phyloP scores from a whole-genome alignment of 176 grass and related monocot genomes.

The Phragmites australis region DNA sequence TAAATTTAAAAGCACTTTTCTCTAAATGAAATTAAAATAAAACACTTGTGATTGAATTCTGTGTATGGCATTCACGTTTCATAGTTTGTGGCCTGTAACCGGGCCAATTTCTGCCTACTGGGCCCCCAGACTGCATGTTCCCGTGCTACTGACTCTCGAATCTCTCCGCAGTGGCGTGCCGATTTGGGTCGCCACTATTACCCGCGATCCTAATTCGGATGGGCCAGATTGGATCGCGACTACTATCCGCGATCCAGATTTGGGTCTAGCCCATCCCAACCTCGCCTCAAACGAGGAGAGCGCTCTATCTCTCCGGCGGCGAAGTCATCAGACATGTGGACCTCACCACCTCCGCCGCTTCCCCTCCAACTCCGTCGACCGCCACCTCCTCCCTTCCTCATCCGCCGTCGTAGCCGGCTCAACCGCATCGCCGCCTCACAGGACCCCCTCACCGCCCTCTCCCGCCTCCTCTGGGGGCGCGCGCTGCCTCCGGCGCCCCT shows the following conservation, averaged over 20 bases:
- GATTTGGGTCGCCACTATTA: not conserved
- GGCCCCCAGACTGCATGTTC: too few relatives aligned
- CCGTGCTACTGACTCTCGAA: too few relatives aligned
- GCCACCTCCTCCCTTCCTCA: not conserved
- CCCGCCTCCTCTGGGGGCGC: slow-evolving; percentile 58
- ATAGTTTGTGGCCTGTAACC: too few relatives aligned
- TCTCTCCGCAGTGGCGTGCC: too few relatives aligned
- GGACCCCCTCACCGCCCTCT: slow-evolving; percentile 48
- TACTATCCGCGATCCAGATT: not conserved
- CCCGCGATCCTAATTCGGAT: not conserved
- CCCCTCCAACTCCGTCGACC: slow-evolving; percentile 19
- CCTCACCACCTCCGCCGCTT: slow-evolving; percentile 17
- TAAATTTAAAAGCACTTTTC: too few relatives aligned
- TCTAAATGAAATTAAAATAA: too few relatives aligned
- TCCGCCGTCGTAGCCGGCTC: not conserved
- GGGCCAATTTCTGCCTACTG: too few relatives aligned
- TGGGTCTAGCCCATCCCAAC: not conserved
- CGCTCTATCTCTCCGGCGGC: not conserved
- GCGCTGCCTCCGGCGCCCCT: slow-evolving; percentile 57
- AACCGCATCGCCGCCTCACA: slow-evolving; percentile 23
- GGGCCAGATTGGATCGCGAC: too few relatives aligned
- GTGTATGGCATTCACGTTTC: too few relatives aligned
- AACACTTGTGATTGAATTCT: too few relatives aligned
- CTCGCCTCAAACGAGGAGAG: not conserved
- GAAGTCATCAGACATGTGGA: slow-evolving; percentile 37